Evolutionary conservation across 108 stramenopile genomes (phyloP).

Genomic region (Tribonema minus): DNA sequence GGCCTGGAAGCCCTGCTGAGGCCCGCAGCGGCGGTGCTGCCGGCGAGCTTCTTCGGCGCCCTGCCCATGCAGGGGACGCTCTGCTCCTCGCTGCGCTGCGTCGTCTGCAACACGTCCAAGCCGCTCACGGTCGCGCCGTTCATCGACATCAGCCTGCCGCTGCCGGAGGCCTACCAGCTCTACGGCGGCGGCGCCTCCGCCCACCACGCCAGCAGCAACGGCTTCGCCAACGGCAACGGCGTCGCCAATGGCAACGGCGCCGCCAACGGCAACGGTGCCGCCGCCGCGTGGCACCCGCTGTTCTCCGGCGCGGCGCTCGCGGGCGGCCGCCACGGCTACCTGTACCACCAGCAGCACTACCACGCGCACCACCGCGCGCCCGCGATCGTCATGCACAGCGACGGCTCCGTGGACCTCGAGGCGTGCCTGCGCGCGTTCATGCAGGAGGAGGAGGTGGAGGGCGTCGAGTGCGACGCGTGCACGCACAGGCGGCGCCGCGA

Average conservation of each 20-base stretch:
- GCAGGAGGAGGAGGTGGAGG: slow-evolving; percentile 25
- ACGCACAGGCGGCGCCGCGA: neutral
- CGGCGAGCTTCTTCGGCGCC: neutral
- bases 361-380: neutral
- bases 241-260: neutral
- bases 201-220: too few species aligned
- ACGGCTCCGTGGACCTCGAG: neutral
- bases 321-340: too few species aligned
- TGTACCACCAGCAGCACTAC: neutral
- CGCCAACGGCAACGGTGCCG: neutral
- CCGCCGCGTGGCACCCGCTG: too few species aligned
- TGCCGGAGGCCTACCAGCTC: too few species aligned
- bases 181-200: too few species aligned
- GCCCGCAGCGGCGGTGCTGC: neutral
- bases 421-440: slow-evolving; percentile 9
- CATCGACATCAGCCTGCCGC: too few species aligned
- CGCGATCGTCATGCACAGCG: neutral
- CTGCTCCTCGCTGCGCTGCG: too few species aligned
- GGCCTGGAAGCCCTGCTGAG: neutral
- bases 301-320: too few species aligned
- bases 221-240: neutral
- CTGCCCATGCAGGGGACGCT: neutral
- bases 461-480: slow-evolving; percentile 14
- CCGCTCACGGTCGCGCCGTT: too few species aligned
- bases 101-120: too few species aligned